Base-by-base conservation (phyloP, 176 grass and related monocot genomes). In the Areca catechu region DNA sequence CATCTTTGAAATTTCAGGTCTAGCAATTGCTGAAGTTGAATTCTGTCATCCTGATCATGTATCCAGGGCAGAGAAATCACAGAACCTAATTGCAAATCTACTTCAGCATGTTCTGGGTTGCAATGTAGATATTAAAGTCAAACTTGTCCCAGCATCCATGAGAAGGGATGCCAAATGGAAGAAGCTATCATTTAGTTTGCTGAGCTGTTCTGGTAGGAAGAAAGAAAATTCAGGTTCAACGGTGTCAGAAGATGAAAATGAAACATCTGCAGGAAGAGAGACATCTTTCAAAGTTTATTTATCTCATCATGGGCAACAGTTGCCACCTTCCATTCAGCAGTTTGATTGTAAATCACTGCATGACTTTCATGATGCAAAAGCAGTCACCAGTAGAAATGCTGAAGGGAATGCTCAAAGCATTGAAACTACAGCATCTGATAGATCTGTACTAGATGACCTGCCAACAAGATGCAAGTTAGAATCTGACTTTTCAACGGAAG, bases 131-230 rank as follows among this genome's bases (percentile, higher is more conserved):
- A 69, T 83, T 27, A 88, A 79, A 68, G 71, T 92, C 58, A 98
- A 98, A 73, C 81, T 85, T 77, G 70, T 85, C 7, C 61, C 72
- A 3, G 15, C 64, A 61, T 49, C 66, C 34, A 52, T 49, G 48
- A 88, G 69, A 37, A 84, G 79, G 56, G 84, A 82, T 73, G 61
- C 66, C 19, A 88, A 80, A 68, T 58, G 56, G 60, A 98, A 92
- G 76, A 98, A 77, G 48, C 81, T 83, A 50, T 82, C 93, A 4
- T 92, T 98, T 71, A 83, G 76, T 49, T 79, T 98, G 48, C 74
- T 98, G 51, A 91, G 73, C 63, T 98, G 93, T 76, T 97, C 92
- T 66, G 92, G 92, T 19, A 65, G 83, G 69, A 86, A 88, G 77
- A 80, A 98, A 84, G 83, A 89, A 69, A 24, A 82, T 17, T 92